Conservation (phyloP, 768 basidiomycete genomes). For the Daedaleopsis sinensis region DNA sequence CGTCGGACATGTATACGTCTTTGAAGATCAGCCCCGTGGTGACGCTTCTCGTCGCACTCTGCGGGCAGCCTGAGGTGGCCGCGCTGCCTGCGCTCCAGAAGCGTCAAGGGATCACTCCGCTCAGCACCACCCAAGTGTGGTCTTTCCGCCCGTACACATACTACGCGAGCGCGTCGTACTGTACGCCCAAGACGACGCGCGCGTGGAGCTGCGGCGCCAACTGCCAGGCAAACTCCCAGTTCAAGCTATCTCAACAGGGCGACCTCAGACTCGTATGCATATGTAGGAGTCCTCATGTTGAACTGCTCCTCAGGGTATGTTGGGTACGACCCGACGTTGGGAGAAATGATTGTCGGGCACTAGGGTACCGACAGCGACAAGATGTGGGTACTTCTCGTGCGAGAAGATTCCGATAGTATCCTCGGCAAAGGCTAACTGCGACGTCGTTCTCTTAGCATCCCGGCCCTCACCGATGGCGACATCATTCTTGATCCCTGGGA, state of each 20-base stretch:
- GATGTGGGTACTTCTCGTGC: constrained; percentile 26
- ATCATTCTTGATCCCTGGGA: constrained; percentile 38
- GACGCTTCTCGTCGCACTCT: not conserved
- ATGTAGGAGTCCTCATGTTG: not conserved
- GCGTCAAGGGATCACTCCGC: constrained; percentile 7
- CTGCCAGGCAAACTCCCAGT: constrained; percentile 49
- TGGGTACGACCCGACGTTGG: constrained; percentile 46
- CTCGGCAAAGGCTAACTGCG: not conserved
- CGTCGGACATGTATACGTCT: too few species aligned
- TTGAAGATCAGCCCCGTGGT: not conserved
- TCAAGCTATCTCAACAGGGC: constrained; percentile 31
- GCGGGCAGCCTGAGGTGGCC: not conserved
- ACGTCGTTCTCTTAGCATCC: constrained; percentile 27
- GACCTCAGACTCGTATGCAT: not conserved
- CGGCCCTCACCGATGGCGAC: constrained; percentile 46
- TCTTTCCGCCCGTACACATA: constrained; percentile 33
- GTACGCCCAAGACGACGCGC: constrained; percentile 27
- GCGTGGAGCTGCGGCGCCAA: constrained; percentile 38
- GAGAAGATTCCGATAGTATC: not conserved
- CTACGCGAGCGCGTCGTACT: constrained; percentile 38
- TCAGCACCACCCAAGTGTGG: constrained; percentile 21
- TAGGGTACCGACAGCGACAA: constrained; percentile 37
- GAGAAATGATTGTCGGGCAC: constrained; percentile 39
- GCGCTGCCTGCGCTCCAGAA: constrained; percentile 7
- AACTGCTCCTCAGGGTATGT: constrained; percentile 46